Conservation (phyloP, 2,329 filamentous ascomycete genomes). For the Hortaea sp. region DNA sequence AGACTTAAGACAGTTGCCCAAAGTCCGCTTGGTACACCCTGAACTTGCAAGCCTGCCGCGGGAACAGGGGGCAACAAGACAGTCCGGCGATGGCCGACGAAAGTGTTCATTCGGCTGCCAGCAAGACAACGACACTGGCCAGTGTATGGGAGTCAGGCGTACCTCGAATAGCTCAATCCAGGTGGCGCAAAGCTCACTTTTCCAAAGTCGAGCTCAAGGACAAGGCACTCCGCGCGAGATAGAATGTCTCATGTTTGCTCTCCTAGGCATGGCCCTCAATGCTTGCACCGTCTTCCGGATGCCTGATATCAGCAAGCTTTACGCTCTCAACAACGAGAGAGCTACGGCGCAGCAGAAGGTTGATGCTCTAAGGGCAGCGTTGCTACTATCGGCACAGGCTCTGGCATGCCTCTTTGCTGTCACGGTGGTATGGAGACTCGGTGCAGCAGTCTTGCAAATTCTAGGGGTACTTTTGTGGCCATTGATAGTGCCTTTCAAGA, state of each 20-base stretch:
- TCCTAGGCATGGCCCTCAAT: neutral
- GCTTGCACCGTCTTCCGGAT: neutral
- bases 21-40: conserved; percentile 19
- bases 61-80: neutral
- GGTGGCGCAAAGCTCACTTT: neutral
- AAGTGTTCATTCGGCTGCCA: conserved; percentile 14
- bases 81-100: neutral
- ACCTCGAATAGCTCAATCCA: neutral
- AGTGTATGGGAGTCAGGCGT: neutral
- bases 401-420: conserved; percentile 16
- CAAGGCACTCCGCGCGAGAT: neutral
- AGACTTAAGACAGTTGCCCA: conserved; percentile 11
- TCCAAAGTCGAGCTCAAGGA: neutral
- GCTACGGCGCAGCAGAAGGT: conserved; percentile 15
- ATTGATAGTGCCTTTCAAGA: conserved; percentile 15
- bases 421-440: conserved; percentile 17
- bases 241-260: neutral
- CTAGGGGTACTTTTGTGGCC: conserved; percentile 21
- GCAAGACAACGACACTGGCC: conserved; percentile 6
- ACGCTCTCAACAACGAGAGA: conserved; percentile 9
- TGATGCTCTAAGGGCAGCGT: conserved; percentile 14
- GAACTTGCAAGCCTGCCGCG: conserved; percentile 16
- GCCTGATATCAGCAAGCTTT: conserved; percentile 1
- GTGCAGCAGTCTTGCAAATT: conserved; percentile 15
- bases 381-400: conserved; percentile 13